phyloP scores from a whole-genome alignment of 257 asterid species.

The Schizonepeta tenuifolia region DNA sequence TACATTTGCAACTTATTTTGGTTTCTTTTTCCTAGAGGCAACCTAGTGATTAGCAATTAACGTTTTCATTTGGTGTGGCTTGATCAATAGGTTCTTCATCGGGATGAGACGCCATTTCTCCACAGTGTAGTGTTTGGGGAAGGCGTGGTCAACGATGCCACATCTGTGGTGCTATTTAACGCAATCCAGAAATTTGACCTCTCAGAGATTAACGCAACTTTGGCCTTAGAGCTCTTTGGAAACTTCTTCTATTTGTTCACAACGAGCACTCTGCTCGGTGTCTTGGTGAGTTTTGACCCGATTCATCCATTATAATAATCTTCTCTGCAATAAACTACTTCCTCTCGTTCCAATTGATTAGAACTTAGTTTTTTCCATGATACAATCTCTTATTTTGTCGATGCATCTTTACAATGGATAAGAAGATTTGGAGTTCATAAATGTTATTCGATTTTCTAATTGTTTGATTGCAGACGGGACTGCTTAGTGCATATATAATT shows the following conservation, averaged over 20 bases:
- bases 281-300: constrained; percentile 49
- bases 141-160: constrained; percentile 88
- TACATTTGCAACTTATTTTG: constrained; percentile 1
- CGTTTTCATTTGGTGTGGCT: background rate
- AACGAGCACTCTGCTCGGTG: constrained; percentile 74
- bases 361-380: background rate
- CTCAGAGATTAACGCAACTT: constrained; percentile 41
- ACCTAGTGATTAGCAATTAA: background rate
- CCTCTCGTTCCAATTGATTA: background rate
- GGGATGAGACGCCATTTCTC: constrained; percentile 73
- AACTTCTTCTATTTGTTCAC: constrained; percentile 57
- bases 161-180: constrained; percentile 77
- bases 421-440: background rate
- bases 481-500: constrained; percentile 69
- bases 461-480: constrained; percentile 57
- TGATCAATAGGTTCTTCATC: constrained; percentile 68
- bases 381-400: background rate
- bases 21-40: constrained; percentile 3
- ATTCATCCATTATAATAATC: constrained; percentile 10
- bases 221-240: constrained; percentile 51
- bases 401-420: background rate
- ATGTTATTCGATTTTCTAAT: background rate
- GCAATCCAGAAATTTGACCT: constrained; percentile 77
- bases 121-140: constrained; percentile 84
- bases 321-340: constrained; percentile 7